Base-by-base conservation (phyloP, 2,329 filamentous ascomycete genomes). In the Sporothrix inflata region DNA sequence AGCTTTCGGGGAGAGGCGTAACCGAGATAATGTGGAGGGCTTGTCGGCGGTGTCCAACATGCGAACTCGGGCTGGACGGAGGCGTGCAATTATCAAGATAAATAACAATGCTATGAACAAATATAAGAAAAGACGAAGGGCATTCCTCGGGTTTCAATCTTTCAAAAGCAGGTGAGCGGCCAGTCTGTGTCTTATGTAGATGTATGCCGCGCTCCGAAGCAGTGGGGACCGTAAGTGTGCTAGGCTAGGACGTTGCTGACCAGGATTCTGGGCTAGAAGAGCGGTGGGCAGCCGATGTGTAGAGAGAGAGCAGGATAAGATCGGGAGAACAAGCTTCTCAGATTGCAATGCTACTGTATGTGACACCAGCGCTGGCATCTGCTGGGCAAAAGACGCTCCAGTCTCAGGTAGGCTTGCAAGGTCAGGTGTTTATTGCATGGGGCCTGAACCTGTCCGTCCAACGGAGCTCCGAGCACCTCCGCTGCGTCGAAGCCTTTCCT, bases 11-110 rank as follows among this genome's bases (percentile, higher is more conserved):
- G 34, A 27, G 11, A 16, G 27, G 57, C 12, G 21, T 53, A 34
- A 63, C 72, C 63, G 65, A 71, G 34, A 53, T 73, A 73, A 73
- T 73, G 69, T 16, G 72, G 72, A 69, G 38, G 72, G 16, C 24
- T 27, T 42, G 55, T 67, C 63, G 69, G 72, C 45, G 55, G 38
- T 65, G 42, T 53, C 19, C 42, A 8, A 9, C 38, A 12, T 16
- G 38, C 16, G 7, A 45, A 8, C 38, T 9, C 24, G 5, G 60
- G 69, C 69, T n/a, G 11, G 38, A 42, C 40, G n/a, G 57, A n/a
- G 51, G 12, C 30, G 34, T 69, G 4, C 14, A 21, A 30, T 12
- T 21, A 49, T 61, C 30, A 68, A 61, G 60, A 57, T 14, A 67
- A 67, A 57, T 14, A 67, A 66, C n/a, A 42, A 7, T 61, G 60